Evolutionary conservation across 2,329 filamentous ascomycete genomes (phyloP).

Genomic region (Talaromyces funiculosus): DNA sequence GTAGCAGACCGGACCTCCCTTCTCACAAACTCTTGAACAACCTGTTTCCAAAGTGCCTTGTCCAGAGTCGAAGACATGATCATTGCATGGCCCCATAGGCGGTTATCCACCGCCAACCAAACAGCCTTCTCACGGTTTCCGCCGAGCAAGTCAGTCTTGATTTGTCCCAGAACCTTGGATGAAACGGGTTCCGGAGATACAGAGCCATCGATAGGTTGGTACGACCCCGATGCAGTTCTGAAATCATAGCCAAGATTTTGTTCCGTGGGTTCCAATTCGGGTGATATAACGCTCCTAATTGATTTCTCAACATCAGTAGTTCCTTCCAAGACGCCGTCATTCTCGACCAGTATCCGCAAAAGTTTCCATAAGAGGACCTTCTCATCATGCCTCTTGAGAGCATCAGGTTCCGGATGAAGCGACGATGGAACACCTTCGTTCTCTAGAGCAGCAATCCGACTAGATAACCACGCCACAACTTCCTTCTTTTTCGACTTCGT

Average conservation of each 20-base stretch:
- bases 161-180: conserved; percentile 60
- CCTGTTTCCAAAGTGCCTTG: conserved; percentile 74
- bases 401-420: conserved; percentile 46
- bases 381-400: conserved; percentile 67
- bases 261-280: conserved; percentile 39
- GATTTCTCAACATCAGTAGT: conserved; percentile 65
- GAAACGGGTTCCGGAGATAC: conserved; percentile 64
- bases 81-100: conserved; percentile 94
- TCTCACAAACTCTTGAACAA: conserved; percentile 89
- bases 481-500: conserved; percentile 96
- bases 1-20: conserved; percentile 84
- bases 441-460: conserved; percentile 70
- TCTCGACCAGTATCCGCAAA: conserved; percentile 71
- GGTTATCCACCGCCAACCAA: conserved; percentile 87
- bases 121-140: conserved; percentile 88
- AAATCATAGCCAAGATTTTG: conserved; percentile 24
- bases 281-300: conserved; percentile 68
- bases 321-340: conserved; percentile 77
- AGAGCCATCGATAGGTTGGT: conserved; percentile 29
- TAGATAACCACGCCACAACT: conserved; percentile 69
- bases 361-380: conserved; percentile 83
- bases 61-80: conserved; percentile 78
- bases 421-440: conserved; percentile 41
- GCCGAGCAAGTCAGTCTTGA: conserved; percentile 66
- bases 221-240: conserved; percentile 23